Conservation (phyloP, 768 basidiomycete species). For the Suillus plorans region DNA sequence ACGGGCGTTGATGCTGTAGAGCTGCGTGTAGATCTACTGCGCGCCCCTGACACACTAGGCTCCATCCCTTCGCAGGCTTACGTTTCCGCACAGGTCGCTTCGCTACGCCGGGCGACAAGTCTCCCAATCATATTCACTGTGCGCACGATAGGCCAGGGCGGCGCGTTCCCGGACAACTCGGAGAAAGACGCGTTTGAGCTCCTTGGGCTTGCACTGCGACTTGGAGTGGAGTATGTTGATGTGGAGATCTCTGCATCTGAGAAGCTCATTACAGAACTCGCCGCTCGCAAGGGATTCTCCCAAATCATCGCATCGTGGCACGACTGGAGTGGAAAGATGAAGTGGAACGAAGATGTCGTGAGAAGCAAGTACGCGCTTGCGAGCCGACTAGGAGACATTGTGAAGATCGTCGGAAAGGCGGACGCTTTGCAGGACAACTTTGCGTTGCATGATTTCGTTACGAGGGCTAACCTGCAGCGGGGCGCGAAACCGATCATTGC, state of each 20-base stretch:
- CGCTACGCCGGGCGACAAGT: conserved; percentile 69
- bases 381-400: conserved; percentile 73
- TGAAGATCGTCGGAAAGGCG: conserved; percentile 92
- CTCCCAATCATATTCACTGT: conserved; percentile 94
- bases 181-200: conserved; percentile 72
- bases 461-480: conserved; percentile 40
- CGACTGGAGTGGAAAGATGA: conserved; percentile 84
- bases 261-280: conserved; percentile 57
- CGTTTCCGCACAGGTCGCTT: conserved; percentile 78
- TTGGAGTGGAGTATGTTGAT: conserved; percentile 92
- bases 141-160: conserved; percentile 85
- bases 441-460: conserved; percentile 69
- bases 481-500: conserved; percentile 83
- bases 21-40: conserved; percentile 89
- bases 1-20: conserved; percentile 91
- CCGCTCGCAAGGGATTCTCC: conserved; percentile 63
- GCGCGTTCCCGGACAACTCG: conserved; percentile 82
- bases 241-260: conserved; percentile 80
- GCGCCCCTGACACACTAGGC: conserved; percentile 44
- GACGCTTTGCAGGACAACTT: conserved; percentile 75
- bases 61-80: conserved; percentile 68
- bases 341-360: conserved; percentile 71
- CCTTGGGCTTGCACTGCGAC: conserved; percentile 71
- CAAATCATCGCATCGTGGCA: conserved; percentile 93
- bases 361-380: conserved; percentile 71